These are phyloP conservation scores for Leucocoprinus leucothites DNA, from an alignment of 768 basidiomycete genomes.

Conservation along the genomic window DNA sequence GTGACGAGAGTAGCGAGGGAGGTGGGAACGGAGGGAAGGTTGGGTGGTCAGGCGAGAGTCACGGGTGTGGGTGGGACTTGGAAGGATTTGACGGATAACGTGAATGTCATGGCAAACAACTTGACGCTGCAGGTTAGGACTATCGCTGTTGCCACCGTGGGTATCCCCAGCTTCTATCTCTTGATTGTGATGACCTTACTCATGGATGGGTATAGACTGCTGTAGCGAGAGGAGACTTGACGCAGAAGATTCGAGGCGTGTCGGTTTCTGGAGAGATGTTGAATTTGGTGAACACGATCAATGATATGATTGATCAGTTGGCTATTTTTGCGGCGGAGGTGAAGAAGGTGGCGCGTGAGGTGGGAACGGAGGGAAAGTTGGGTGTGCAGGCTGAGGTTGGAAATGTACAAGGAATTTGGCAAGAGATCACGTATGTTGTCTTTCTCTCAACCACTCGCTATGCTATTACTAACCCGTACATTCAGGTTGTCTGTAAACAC, in stretches of 20 bases:
- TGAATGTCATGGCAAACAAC: slow-evolving; percentile 94
- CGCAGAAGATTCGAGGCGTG: slow-evolving; percentile 89
- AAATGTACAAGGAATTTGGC: slow-evolving; percentile 97
- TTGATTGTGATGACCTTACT: neutral
- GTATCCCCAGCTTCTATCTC: slow-evolving; percentile 23
- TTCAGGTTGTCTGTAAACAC: slow-evolving; percentile 90
- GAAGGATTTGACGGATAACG: slow-evolving; percentile 95
- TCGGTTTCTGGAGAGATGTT: slow-evolving; percentile 95
- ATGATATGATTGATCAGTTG: slow-evolving; percentile 69
- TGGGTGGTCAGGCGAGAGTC: slow-evolving; percentile 94
- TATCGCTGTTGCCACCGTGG: slow-evolving; percentile 87
- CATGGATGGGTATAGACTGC: slow-evolving; percentile 48
- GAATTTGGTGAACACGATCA: slow-evolving; percentile 96
- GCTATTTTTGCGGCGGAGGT: slow-evolving; percentile 60
- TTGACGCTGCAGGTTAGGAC: slow-evolving; percentile 92
- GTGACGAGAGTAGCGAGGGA: slow-evolving; percentile 85
- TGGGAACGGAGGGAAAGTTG: slow-evolving; percentile 97
- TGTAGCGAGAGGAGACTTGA: slow-evolving; percentile 91
- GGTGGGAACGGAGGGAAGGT: slow-evolving; percentile 93
- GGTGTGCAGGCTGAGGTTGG: slow-evolving; percentile 98
- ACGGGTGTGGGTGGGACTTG: slow-evolving; percentile 95
- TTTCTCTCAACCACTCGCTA: neutral
- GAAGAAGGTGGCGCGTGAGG: slow-evolving; percentile 95
- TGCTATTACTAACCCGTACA: neutral
- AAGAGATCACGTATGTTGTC: slow-evolving; percentile 89